A percentile compares a stretch with the other conserved stretches of the same genome.
Conservation (phyloP, 2,329 filamentous ascomycete species). For the Truncatella angustata region DNA sequence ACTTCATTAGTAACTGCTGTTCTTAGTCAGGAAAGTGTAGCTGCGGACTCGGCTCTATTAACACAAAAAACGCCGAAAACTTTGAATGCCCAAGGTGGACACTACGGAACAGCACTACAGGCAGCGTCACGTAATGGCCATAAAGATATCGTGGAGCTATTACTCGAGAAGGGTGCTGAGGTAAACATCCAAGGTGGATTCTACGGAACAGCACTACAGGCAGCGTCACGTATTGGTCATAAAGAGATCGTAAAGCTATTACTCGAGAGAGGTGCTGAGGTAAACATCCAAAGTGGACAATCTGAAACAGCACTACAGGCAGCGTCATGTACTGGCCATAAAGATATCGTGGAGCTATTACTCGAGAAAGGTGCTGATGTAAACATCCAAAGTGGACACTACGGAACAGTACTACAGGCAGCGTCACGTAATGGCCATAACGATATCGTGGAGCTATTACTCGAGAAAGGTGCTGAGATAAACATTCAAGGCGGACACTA, state of each 20-base stretch:
- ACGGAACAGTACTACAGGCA: neutral
- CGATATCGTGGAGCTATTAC: neutral
- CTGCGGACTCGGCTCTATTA: neutral
- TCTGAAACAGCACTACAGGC: neutral
- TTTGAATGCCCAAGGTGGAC: neutral
- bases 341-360: constrained; percentile 1
- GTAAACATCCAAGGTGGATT: neutral
- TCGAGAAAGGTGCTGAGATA: neutral
- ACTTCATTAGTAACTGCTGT: neutral
- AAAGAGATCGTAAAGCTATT: neutral
- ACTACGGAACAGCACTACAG: neutral
- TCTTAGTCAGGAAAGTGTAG: neutral
- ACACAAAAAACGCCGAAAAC: neutral
- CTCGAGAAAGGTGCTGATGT: constrained; percentile 2
- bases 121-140: neutral
- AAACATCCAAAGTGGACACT: neutral
- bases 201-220: neutral
- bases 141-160: neutral
- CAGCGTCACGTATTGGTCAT: neutral
- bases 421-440: neutral
- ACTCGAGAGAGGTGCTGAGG: neutral
- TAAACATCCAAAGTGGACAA: neutral
- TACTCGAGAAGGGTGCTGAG: neutral
- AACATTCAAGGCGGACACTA: constrained; percentile 1
- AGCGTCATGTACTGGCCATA: neutral